Base-by-base conservation (phyloP, 2,329 filamentous ascomycete species). In the Escovopsis sp. region DNA sequence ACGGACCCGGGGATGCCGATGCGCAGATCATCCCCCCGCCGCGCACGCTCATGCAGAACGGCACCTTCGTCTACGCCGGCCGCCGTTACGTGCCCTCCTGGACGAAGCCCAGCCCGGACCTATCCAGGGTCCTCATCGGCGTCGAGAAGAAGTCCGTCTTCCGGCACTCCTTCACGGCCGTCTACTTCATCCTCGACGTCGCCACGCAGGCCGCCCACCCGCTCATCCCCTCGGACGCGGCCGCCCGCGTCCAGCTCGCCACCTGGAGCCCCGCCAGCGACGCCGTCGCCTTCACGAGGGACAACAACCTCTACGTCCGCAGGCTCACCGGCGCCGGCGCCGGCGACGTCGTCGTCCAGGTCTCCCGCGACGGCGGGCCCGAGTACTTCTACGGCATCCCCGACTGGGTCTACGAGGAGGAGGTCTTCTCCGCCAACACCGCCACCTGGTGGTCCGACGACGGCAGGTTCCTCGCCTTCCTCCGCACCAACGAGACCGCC, bases 381-480 rank as follows among this genome's bases (percentile, higher is more conserved):
- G 79, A 96, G 51, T 76, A 91, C 45, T 98, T 98, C 61, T 95
- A 98, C 53, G 91, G 91, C 14, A 77, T 95, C 15, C 91, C 91
- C 0, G 93, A 98, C 59, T 98, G 91, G 91, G 91, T 96, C 0
- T 94, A 94, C 53, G 85, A 93, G 56, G 70, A 73, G 51, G 65
- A 67, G 43, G 64, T 67, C 3, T 84, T 96, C 47, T 61, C 67
- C 12, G 81, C 75, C 2, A 83, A 84, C 51, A 85, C 76, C 46
- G 89, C 84, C 5, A 93, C 88, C 1, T 98, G 93, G 91, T 98
- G 88, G 88, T 89, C 86, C 30, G 73, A 80, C 31, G 85, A 93
- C 57, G 91, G 88, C 40, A 81, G 86, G 52, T 94, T 84, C 56
- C 64, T 98, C 44, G 86, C 91, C 16, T 98, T 94, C 59, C 66